Evolutionary conservation across 1,139 yeast genomes (phyloP).

Genomic region (Yamadazyma taylorii): DNA sequence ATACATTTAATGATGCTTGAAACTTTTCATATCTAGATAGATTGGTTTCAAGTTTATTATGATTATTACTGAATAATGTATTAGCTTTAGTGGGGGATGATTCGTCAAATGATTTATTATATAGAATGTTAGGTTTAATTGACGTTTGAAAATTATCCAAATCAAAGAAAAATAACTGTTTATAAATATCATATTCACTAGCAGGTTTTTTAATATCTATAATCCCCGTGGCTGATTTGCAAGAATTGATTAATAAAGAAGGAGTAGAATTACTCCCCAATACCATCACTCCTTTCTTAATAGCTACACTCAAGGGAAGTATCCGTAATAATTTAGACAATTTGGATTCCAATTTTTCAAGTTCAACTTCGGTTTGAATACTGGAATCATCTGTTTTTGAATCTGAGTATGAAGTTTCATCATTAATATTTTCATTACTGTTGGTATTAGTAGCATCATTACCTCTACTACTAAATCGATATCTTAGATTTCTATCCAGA

Average conservation of each 20-base stretch:
- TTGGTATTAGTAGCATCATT: background rate
- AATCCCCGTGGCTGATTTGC: constrained; percentile 53
- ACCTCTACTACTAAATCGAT: background rate
- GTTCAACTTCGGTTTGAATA: constrained; percentile 1
- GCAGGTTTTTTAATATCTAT: constrained; percentile 58
- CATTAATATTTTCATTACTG: background rate
- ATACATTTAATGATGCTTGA: constrained; percentile 18
- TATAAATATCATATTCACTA: constrained; percentile 54
- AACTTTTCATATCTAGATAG: constrained; percentile 20
- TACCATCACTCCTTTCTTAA: constrained; percentile 72
- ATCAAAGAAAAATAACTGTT: constrained; percentile 41
- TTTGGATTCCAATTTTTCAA: constrained; percentile 6
- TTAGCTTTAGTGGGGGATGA: constrained; percentile 8
- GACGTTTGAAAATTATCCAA: constrained; percentile 55
- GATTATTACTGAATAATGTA: constrained; percentile 5
- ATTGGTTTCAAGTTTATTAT: constrained; percentile 4
- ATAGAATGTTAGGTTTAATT: constrained; percentile 66
- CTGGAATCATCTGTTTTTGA: constrained; percentile 6
- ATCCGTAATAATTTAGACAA: constrained; percentile 30
- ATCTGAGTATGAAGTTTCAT: constrained; percentile 2
- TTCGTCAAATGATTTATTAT: constrained; percentile 27
- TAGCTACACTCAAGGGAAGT: constrained; percentile 57
- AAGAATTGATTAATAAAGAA: constrained; percentile 64
- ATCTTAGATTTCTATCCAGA: constrained; percentile 1
- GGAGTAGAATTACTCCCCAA: constrained; percentile 81